Percentiles rank a stretch among this genome's conserved stretches.
Conservation (phyloP, 2,329 filamentous ascomycete genomes). For the Colletotrichum destructivum region DNA sequence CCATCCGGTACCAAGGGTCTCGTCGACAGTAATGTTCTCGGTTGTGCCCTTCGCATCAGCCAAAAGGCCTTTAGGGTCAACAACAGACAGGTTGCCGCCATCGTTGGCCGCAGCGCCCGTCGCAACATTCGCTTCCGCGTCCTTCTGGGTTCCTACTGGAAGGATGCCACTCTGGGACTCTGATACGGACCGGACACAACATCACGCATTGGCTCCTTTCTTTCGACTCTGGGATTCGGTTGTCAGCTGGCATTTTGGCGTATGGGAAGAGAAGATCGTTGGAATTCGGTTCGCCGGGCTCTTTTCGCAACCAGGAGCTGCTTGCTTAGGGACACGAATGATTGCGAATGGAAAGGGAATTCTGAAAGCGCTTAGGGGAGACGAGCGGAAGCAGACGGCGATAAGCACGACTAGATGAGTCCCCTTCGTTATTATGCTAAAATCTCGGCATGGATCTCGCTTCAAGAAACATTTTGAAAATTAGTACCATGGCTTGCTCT, state of each 20-base stretch:
- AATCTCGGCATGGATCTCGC: not conserved
- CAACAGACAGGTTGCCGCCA: no score
- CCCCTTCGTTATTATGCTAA: no score
- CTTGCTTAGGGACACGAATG: not conserved
- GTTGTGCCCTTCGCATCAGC: rapidly evolving
- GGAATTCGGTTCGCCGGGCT: no score
- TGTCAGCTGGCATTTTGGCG: not conserved
- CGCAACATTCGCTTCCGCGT: not conserved
- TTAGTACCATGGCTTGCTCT: not conserved
- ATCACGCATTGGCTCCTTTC: no score
- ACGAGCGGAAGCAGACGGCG: no score
- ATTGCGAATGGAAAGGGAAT: not conserved
- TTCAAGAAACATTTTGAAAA: no score
- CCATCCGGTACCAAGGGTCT: not conserved
- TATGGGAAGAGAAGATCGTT: not conserved
- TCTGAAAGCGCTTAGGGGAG: no score
- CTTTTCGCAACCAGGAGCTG: not conserved
- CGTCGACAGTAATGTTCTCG: not conserved
- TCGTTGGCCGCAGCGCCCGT: not conserved
- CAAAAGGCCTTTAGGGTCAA: rapidly evolving
- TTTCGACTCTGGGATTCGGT: no score
- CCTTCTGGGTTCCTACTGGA: not conserved
- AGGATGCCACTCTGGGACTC: not conserved
- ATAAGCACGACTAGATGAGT: not conserved
- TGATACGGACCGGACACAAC: not conserved